Evolutionary conservation across 306 rosid species (phyloP).

Genomic region (Comarum palustre): DNA sequence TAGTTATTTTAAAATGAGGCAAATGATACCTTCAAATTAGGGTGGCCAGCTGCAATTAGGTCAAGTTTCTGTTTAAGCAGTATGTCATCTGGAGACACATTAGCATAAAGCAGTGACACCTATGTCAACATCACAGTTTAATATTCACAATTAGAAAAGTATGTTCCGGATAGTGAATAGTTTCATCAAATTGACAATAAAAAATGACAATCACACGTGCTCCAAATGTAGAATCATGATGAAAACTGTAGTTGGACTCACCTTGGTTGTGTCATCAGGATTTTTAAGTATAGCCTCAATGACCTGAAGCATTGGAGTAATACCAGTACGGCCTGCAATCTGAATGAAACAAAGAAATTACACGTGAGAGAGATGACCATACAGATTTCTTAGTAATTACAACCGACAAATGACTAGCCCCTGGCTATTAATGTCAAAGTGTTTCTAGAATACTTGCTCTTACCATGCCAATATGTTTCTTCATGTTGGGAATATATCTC

Average conservation of each 20-base stretch:
- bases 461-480: slow-evolving; percentile 98
- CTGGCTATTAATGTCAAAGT: neutral
- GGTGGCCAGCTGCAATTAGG: slow-evolving; percentile 70
- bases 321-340: slow-evolving; percentile 97
- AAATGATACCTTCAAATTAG: slow-evolving; percentile 72
- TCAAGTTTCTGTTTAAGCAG: slow-evolving; percentile 93
- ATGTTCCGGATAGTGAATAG: neutral
- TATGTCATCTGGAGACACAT: slow-evolving; percentile 90
- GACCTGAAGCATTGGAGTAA: slow-evolving; percentile 97
- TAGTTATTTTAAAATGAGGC: slow-evolving; percentile 9
- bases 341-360: slow-evolving; percentile 28
- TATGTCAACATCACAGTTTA: slow-evolving; percentile 38
- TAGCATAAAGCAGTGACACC: slow-evolving; percentile 83
- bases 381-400: neutral
- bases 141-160: slow-evolving; percentile 16
- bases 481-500: slow-evolving; percentile 88
- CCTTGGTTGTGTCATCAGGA: slow-evolving; percentile 88
- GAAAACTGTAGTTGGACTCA: slow-evolving; percentile 16
- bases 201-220: neutral
- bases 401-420: neutral
- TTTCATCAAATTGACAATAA: neutral
- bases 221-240: neutral
- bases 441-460: slow-evolving; percentile 19
- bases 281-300: slow-evolving; percentile 92
- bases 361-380: slow-evolving; percentile 12